Evolutionary conservation across 2,329 filamentous ascomycete genomes (phyloP).

Genomic region (Curvularia sp.): DNA sequence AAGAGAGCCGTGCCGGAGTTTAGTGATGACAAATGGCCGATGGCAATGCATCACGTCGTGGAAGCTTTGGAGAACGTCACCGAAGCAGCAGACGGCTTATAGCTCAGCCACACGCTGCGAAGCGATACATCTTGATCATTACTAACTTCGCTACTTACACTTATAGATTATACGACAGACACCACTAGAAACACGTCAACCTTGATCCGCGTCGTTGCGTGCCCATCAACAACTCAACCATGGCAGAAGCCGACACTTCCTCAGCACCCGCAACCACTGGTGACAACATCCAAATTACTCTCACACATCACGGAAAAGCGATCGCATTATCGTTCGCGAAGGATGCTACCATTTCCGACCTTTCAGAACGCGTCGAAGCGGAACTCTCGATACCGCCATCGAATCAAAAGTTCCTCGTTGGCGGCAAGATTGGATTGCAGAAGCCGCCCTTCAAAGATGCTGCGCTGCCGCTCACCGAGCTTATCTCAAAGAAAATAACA

Average conservation of each 20-base stretch:
- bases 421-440: slow-evolving; percentile 69
- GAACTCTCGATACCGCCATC: slow-evolving; percentile 65
- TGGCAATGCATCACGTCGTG: slow-evolving; percentile 36
- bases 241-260: slow-evolving; percentile 22
- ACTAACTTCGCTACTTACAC: slow-evolving; percentile 35
- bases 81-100: slow-evolving; percentile 30
- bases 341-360: slow-evolving; percentile 63
- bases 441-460: slow-evolving; percentile 70
- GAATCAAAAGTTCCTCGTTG: slow-evolving; percentile 73
- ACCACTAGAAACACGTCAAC: neutral
- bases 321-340: slow-evolving; percentile 58
- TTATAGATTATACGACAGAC: slow-evolving; percentile 8
- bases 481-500: slow-evolving; percentile 67
- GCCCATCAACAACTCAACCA: slow-evolving; percentile 10
- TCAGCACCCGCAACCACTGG: slow-evolving; percentile 17
- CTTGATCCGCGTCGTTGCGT: neutral
- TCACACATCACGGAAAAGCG: slow-evolving; percentile 63
- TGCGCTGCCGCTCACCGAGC: slow-evolving; percentile 56
- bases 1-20: slow-evolving; percentile 1
- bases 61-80: slow-evolving; percentile 49
- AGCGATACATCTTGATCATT: slow-evolving; percentile 40
- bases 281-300: slow-evolving; percentile 51
- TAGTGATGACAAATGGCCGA: slow-evolving; percentile 47
- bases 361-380: slow-evolving; percentile 65
- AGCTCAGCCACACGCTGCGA: slow-evolving; percentile 32